Evolutionary conservation across 2,329 filamentous ascomycete species (phyloP).

Genomic region (Talaromyces sp.): DNA sequence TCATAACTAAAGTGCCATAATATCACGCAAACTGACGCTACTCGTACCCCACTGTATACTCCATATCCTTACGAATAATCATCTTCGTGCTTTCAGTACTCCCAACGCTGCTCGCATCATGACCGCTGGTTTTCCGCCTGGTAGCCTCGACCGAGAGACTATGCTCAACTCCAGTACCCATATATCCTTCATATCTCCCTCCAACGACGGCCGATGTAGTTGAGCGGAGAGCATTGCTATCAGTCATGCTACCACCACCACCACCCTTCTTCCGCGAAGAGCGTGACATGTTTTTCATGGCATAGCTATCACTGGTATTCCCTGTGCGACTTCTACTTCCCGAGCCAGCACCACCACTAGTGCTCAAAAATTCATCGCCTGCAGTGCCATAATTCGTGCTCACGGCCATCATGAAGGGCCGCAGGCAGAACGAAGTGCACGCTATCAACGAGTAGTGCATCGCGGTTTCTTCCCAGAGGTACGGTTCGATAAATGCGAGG

Average conservation of each 20-base stretch:
- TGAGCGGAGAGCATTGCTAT: neutral
- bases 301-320: conserved; percentile 25
- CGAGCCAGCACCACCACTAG: neutral
- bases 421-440: conserved; percentile 39
- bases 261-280: neutral
- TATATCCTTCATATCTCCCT: conserved; percentile 3
- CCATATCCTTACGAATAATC: conserved; percentile 38
- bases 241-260: conserved; percentile 7
- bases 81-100: conserved; percentile 27
- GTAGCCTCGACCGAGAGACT: neutral
- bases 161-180: neutral
- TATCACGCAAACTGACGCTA: conserved; percentile 23
- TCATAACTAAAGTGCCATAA: neutral
- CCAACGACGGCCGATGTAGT: conserved; percentile 4
- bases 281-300: conserved; percentile 24
- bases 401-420: conserved; percentile 39
- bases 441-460: conserved; percentile 38
- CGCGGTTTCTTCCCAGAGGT: conserved; percentile 39
- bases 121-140: neutral
- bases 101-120: conserved; percentile 19
- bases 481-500: conserved; percentile 34
- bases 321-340: conserved; percentile 28
- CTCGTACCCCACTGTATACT: conserved; percentile 26
- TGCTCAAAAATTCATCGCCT: conserved; percentile 26
- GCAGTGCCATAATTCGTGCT: conserved; percentile 39